Conservation (phyloP, 2,329 filamentous ascomycete genomes). For the Penicillium sp. region DNA sequence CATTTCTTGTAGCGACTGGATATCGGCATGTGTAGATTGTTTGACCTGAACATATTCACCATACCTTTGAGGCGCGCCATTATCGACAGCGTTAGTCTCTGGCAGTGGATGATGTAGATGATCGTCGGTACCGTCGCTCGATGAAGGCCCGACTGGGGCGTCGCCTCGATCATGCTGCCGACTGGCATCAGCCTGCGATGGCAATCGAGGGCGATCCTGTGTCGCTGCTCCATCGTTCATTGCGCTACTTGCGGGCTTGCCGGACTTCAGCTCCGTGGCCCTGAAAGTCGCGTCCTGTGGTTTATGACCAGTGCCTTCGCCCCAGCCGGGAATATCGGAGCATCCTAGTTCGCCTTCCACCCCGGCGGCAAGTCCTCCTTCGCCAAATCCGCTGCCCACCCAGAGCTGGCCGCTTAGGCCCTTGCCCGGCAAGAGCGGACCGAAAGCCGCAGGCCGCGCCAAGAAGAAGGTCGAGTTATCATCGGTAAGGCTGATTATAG, state of each 20-base stretch:
- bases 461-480: slow-evolving; percentile 98
- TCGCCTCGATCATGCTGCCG: slow-evolving; percentile 18
- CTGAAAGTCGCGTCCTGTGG: slow-evolving; percentile 22
- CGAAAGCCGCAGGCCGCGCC: slow-evolving; percentile 88
- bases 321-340: slow-evolving; percentile 89
- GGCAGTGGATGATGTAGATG: slow-evolving; percentile 63
- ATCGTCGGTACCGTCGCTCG: slow-evolving; percentile 78
- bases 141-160: slow-evolving; percentile 20
- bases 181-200: slow-evolving; percentile 23
- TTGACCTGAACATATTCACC: slow-evolving; percentile 32
- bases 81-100: slow-evolving; percentile 39
- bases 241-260: slow-evolving; percentile 23
- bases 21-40: slow-evolving; percentile 67
- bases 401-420: slow-evolving; percentile 87
- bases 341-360: slow-evolving; percentile 86
- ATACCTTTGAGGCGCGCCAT: slow-evolving; percentile 33
- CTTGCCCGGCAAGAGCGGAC: slow-evolving; percentile 66
- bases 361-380: slow-evolving; percentile 52
- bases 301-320: slow-evolving; percentile 52
- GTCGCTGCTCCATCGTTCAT: slow-evolving; percentile 19
- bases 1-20: slow-evolving; percentile 83
- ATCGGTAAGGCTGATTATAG: slow-evolving; percentile 91
- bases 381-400: slow-evolving; percentile 87
- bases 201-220: slow-evolving; percentile 21
- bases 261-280: slow-evolving; percentile 18